Base-by-base conservation (phyloP, 805 yeast genomes). In the Kluyveromyces wickerhamii region DNA sequence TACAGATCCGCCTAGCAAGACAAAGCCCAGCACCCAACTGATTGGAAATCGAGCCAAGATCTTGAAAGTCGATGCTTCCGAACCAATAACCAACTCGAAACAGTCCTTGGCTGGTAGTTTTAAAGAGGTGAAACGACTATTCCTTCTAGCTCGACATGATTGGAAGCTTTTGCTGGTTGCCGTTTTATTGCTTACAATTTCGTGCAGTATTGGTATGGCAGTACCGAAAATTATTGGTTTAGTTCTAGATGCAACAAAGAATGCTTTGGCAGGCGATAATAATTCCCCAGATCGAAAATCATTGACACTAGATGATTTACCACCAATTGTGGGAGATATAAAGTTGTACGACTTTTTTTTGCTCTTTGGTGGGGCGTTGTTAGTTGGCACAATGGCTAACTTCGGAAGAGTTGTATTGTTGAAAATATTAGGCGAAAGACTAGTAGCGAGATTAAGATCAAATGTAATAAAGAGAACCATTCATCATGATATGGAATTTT, bases 401-500 rank as follows among this genome's bases (percentile, higher is more conserved):
- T 82, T 72, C 56, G 86, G 83, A 19, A 71, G 95, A 47, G 67
- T 78, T 14, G 69, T 78, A 25, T 32, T 57, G 9, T 40, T 57
- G 25, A 41, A 60, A 45, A 65, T 79, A 10, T 76, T 83, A 8
- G 95, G 96, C 40, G 98, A 89, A 59, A 69, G 83, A 42, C 67
- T 88, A 23, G 95, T 86, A 37, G 88, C 95, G 12, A 70, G 89
- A 40, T 62, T 92, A 37, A 71, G 98, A 47, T 67, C 92, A 10
- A 69, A 79, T 35, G 75, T 88, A 25, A 80, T 87, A 54, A 74
- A 75, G 51, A 81, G 77, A 41, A 76, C 92, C 12, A 69, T 92
- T 43, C 74, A 77, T 29, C 96, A 89, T 52, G 96, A 89, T 55
- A 80, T 95, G 12, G 88, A 82, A 52, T 89, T 92, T 53, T 88